Base-by-base conservation (phyloP, 805 yeast genomes). In the Nakazawaea populi region DNA sequence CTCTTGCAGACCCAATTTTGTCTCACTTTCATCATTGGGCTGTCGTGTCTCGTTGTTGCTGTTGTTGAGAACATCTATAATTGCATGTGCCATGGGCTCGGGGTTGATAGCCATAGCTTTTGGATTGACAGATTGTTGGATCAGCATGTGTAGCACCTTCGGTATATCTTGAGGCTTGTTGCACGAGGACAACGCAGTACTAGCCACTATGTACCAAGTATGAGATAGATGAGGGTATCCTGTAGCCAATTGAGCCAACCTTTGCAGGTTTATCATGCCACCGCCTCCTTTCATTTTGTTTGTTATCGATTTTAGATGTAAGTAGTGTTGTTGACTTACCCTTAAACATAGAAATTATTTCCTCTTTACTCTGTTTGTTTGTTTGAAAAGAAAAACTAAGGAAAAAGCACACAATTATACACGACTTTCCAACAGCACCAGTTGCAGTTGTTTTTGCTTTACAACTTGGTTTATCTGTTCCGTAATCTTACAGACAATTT, bases 101-200 rank as follows among this genome's bases (percentile, higher is more conserved):
- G 24, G 24, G 24, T 18, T 18, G 5, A 2, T 28, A 37, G 6
- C n/a, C 18, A 32, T 8, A 9, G 8, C 35, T 10, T 27, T 28
- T n/a, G 7, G 37, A 31, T 49, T 62, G 58, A 8, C 63, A 62
- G 35, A 56, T 48, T 42, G 54, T 46, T 59, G 61, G 54, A 84
- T 46, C 1, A 90, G 89, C 67, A 83, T 84, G 55, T 87, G 87
- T 63, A 85, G 86, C 4, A 91, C 62, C 50, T 71, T 74, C 2
- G 96, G 91, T 32, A 89, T 79, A 55, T 87, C 96, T 47, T 83
- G 80, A 0, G 97, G 96, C 54, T 77, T 79, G 61, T 91, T 91
- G 59, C 92, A 84, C 5, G 85, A 90, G 1, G 92, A 80, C 46
- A 90, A 74, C 8, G 95, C 80, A 0, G 92, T 87, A 7, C 94